phyloP scores from a whole-genome alignment of 345 rosid species.

The Euphorbia lathyris region DNA sequence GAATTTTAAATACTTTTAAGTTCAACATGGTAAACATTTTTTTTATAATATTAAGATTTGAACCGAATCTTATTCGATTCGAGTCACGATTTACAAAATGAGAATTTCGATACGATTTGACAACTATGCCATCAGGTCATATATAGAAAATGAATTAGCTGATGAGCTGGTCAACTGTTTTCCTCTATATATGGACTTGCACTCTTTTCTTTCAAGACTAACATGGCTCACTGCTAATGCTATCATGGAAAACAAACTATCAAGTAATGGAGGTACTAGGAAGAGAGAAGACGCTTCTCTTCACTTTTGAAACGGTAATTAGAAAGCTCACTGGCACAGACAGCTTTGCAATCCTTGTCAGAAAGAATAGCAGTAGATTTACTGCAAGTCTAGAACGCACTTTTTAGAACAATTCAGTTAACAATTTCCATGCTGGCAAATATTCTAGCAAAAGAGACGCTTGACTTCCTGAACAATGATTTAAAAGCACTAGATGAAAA shows the following conservation, averaged over 20 bases:
- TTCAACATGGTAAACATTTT: too few relatives aligned
- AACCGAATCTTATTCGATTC: too few relatives aligned
- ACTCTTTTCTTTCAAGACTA: not conserved
- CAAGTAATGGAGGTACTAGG: not conserved
- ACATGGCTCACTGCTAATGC: not conserved
- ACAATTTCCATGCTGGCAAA: not conserved
- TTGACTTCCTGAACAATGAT: not conserved
- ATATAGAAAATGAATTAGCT: not conserved
- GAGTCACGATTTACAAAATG: too few relatives aligned
- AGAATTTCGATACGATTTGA: too few relatives aligned
- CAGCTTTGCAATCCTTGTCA: not conserved
- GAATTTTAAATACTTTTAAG: too few relatives aligned
- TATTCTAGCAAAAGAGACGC: not conserved
- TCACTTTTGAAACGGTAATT: not conserved
- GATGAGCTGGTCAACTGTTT: not conserved
- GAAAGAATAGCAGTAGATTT: not conserved
- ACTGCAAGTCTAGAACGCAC: not conserved
- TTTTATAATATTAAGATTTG: too few relatives aligned
- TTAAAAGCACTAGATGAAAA: too few relatives aligned
- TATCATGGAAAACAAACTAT: not conserved
- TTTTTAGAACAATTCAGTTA: not conserved
- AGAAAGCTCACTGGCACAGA: not conserved
- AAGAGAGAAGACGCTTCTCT: not conserved
- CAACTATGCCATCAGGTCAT: too few relatives aligned
- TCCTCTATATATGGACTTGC: not conserved